phyloP scores from a whole-genome alignment of 2,329 filamentous ascomycete genomes.

The Colletotrichum liriopes region DNA sequence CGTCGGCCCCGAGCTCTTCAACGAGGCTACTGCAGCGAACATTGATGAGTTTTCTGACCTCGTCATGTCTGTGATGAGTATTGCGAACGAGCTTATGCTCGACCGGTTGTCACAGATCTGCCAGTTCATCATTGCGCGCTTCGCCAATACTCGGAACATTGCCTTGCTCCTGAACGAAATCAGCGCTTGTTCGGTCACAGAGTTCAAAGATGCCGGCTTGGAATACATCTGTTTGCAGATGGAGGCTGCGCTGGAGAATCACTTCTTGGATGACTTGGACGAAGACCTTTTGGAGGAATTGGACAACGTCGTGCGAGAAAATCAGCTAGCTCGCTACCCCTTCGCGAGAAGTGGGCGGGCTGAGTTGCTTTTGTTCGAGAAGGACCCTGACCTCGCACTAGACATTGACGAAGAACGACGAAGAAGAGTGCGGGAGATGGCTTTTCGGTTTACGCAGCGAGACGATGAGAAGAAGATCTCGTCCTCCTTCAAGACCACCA shows the following conservation, averaged over 20 bases:
- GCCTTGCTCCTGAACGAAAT: constrained; percentile 89
- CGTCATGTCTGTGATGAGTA: constrained; percentile 90
- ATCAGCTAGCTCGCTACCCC: constrained; percentile 84
- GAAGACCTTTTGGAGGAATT: constrained; percentile 86
- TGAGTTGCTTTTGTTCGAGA: constrained; percentile 76
- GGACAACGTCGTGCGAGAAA: constrained; percentile 83
- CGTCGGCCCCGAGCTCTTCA: constrained; percentile 84
- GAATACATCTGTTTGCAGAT: constrained; percentile 95
- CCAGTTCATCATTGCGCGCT: constrained; percentile 85
- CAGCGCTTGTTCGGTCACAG: constrained; percentile 84
- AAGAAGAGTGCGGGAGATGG: constrained; percentile 82
- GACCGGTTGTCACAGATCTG: constrained; percentile 92
- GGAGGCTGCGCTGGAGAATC: constrained; percentile 93
- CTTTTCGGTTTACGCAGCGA: constrained; percentile 74
- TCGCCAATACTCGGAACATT: constrained; percentile 89
- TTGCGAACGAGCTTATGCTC: constrained; percentile 95
- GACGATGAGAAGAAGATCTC: constrained; percentile 77
- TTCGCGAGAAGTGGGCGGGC: constrained; percentile 83
- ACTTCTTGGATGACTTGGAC: constrained; percentile 88
- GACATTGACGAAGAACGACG: constrained; percentile 80
- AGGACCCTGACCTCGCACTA: constrained; percentile 73
- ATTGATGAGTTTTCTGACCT: constrained; percentile 90
- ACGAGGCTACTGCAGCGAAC: constrained; percentile 78
- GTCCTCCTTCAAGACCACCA: constrained; percentile 72
- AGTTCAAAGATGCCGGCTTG: constrained; percentile 89